These are phyloP conservation scores for Sphaerosporella brunnea DNA, from an alignment of 495 filamentous ascomycete species.

Conservation along the genomic window DNA sequence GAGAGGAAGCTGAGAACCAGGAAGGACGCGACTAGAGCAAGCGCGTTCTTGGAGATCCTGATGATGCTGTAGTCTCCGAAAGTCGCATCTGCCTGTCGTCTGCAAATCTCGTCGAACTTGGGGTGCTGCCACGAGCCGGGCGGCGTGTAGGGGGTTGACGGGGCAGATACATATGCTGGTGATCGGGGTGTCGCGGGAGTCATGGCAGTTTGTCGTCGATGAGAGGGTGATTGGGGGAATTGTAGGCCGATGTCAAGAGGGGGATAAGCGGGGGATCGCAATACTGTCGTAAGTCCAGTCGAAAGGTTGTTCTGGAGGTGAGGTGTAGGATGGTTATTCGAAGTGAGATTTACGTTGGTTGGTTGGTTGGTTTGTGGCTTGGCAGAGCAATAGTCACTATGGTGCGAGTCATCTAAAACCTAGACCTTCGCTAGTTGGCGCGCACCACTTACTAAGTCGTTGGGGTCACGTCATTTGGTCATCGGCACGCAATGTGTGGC, in stretches of 20 bases:
- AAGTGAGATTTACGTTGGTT: not conserved
- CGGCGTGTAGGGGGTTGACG: conserved; percentile 30
- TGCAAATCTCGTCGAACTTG: conserved; percentile 55
- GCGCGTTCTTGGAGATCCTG: conserved; percentile 45
- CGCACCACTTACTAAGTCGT: too few relatives aligned
- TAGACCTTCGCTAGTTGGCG: too few relatives aligned
- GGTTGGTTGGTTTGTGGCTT: not conserved
- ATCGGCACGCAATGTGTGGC: too few relatives aligned
- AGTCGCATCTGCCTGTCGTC: conserved; percentile 49
- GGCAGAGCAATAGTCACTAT: too few relatives aligned
- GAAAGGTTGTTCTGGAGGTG: too few relatives aligned
- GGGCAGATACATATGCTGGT: conserved; percentile 5
- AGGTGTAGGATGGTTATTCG: not conserved
- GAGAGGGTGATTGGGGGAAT: not conserved
- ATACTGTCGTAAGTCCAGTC: not conserved
- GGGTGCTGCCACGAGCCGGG: conserved; percentile 84
- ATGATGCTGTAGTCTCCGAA: conserved; percentile 55
- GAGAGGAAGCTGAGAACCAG: conserved; percentile 12
- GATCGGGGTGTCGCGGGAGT: conserved; percentile 17
- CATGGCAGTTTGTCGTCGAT: not conserved
- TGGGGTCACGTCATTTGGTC: too few relatives aligned
- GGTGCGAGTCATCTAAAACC: too few relatives aligned
- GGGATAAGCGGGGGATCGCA: not conserved
- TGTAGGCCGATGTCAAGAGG: not conserved
- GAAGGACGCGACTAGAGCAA: conserved; percentile 35